Evolutionary conservation across 2,329 filamentous ascomycete species (phyloP).

Genomic region (Fusarium aywerte): DNA sequence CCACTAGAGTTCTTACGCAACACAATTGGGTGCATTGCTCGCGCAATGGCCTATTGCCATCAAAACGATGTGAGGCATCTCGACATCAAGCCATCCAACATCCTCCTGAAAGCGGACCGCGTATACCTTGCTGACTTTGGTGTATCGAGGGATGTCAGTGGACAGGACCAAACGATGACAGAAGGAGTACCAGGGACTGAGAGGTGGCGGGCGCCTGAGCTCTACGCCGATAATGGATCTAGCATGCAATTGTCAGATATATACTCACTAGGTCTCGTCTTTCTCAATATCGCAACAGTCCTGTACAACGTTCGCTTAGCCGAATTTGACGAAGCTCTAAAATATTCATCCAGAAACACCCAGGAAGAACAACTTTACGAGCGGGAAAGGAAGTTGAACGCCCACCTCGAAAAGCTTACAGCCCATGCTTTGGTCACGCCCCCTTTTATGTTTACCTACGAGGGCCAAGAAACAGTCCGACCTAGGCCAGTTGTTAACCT

Average conservation of each 20-base stretch:
- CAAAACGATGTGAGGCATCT: slow-evolving; percentile 57
- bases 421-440: slow-evolving; percentile 50
- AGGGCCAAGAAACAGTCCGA: slow-evolving; percentile 53
- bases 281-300: slow-evolving; percentile 57
- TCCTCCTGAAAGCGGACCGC: slow-evolving; percentile 57
- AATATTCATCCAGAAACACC: slow-evolving; percentile 42
- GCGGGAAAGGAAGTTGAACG: slow-evolving; percentile 51
- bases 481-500: slow-evolving; percentile 56
- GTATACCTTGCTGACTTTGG: slow-evolving; percentile 63
- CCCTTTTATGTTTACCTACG: slow-evolving; percentile 53
- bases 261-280: slow-evolving; percentile 60
- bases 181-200: slow-evolving; percentile 55
- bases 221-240: slow-evolving; percentile 51
- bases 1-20: slow-evolving; percentile 57
- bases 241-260: slow-evolving; percentile 61
- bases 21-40: slow-evolving; percentile 58
- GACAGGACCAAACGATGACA: slow-evolving; percentile 58
- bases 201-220: slow-evolving; percentile 60
- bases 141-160: slow-evolving; percentile 59
- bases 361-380: slow-evolving; percentile 49
- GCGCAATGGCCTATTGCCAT: slow-evolving; percentile 57
- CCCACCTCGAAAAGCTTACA: slow-evolving; percentile 51
- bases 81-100: slow-evolving; percentile 61
- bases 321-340: slow-evolving; percentile 55
- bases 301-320: slow-evolving; percentile 55